Evolutionary conservation across 1,284 basidiomycete genomes (phyloP).

Genomic region (Irpex rosettiformis): DNA sequence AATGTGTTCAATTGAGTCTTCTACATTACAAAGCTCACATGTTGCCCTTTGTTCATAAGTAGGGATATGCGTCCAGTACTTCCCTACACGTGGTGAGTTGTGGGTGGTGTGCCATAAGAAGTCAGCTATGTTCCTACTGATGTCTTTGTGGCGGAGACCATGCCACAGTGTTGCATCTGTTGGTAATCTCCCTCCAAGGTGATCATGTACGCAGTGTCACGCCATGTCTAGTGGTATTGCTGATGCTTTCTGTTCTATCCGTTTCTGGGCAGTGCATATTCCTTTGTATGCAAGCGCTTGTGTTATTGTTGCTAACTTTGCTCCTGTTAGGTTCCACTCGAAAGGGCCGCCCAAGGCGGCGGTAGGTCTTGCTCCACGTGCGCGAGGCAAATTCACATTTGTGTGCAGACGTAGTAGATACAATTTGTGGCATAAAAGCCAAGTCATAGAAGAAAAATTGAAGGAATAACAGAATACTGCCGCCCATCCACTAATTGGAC

Average conservation of each 20-base stretch:
- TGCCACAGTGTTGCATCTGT: not conserved
- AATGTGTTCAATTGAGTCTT: constrained; percentile 30
- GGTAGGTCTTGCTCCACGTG: too few species aligned
- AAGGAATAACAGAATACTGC: too few species aligned
- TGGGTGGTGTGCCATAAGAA: constrained; percentile 31
- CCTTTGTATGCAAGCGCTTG: constrained; percentile 17
- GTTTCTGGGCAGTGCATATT: not conserved
- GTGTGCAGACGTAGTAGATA: too few species aligned
- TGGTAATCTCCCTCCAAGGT: not conserved
- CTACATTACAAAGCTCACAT: constrained; percentile 22
- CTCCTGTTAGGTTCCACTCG: constrained; percentile 14
- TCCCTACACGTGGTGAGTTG: constrained; percentile 24
- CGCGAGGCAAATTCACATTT: too few species aligned
- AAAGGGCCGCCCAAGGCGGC: too few species aligned
- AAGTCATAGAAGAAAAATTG: too few species aligned
- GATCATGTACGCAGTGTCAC: not conserved
- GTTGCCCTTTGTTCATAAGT: constrained; percentile 19
- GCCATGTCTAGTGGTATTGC: not conserved
- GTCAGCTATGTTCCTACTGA: constrained; percentile 20
- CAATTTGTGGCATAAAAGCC: too few species aligned
- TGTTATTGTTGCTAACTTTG: constrained; percentile 12
- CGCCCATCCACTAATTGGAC: too few species aligned
- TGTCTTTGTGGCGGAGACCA: constrained; percentile 18
- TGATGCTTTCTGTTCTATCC: not conserved
- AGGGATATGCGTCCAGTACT: constrained; percentile 26